phyloP scores from a whole-genome alignment of 306 rosid genomes.

The Vachellia collinsii region DNA sequence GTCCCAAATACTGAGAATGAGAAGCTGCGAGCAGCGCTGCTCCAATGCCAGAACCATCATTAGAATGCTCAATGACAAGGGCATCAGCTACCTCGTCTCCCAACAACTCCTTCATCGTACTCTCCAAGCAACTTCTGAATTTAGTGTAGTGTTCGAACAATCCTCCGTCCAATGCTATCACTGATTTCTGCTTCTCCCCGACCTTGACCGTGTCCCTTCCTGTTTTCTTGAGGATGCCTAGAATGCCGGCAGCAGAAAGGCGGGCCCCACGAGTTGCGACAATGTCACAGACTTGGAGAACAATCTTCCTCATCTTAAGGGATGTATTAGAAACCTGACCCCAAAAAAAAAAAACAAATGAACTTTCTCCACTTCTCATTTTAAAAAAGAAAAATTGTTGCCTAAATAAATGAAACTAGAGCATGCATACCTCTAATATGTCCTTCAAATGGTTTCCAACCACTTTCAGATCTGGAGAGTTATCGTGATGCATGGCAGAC shows the following conservation, averaged over 20 bases:
- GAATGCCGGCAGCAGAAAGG: slow-evolving; percentile 81
- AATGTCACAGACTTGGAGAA: slow-evolving; percentile 66
- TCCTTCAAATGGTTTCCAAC: no score
- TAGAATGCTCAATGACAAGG: slow-evolving; percentile 66
- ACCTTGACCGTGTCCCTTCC: slow-evolving; percentile 76
- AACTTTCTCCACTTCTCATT: not conserved
- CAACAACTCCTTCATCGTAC: slow-evolving; percentile 74
- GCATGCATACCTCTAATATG: no score
- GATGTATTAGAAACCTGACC: slow-evolving; percentile 74
- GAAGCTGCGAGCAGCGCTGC: slow-evolving; percentile 98
- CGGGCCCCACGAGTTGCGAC: slow-evolving; percentile 90
- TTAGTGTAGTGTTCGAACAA: slow-evolving; percentile 80
- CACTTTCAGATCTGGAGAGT: no score
- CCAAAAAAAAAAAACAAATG: slow-evolving; percentile 8
- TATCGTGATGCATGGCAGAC: no score
- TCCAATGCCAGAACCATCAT: slow-evolving; percentile 94
- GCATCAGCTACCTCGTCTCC: slow-evolving; percentile 70
- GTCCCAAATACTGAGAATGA: slow-evolving; percentile 76
- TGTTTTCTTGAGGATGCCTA: slow-evolving; percentile 81
- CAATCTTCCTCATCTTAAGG: slow-evolving; percentile 68
- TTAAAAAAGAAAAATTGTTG: not conserved
- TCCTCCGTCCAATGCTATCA: slow-evolving; percentile 90
- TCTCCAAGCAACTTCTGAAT: slow-evolving; percentile 80
- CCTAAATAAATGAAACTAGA: no score
- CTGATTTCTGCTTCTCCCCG: slow-evolving; percentile 77